Evolutionary conservation across 495 filamentous ascomycete genomes (phyloP), one percentile per base, ranked within the genome.

Genomic region (Amniculicola lignicola): DNA sequence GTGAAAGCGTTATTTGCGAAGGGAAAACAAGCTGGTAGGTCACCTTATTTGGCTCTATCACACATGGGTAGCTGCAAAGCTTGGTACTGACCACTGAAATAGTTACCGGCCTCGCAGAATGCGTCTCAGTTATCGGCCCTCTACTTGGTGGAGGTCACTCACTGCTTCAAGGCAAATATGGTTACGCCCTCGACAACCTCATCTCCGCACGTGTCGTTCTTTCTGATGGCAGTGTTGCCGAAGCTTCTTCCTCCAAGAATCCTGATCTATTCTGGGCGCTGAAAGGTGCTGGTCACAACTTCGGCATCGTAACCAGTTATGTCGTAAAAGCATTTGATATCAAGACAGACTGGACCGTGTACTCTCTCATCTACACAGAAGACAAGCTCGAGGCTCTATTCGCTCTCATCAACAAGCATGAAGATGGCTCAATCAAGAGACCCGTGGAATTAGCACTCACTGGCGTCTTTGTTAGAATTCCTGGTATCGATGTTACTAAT

Each of bases 301-400:
- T 85, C 44, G 84, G 83, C 35, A 73, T 86, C 49, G 74, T 86
- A 50, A 86, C 83, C 15, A 74, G 76, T 35, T 85, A 86, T 51
- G 75, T 81, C 15, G 48, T 86, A 14, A 70, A 72, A 40, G 36
- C 36, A 3, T 42, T 41, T 14, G 44, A 57, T 36, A 35, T 44
- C 25, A 3, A 4, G n/a, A 23, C 12, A 3, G 22, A 56, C 22
- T 57, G 44, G 54, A 50, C 54, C 7, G 54, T 35, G 1, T 51
- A 51, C 11, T 19, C 24, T 11, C 47, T 58, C 27, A 58, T 51
- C 47, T 58, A 36, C 28, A 46, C 15, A 7, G 36, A 44, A 10
- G 40, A 46, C 21, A 58, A 58, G 23, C 25, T 51, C 10, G 54
- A 58, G 33, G 19, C n/a, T 6, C 23, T 58, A n/a, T 46, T 58